Percentiles rank a stretch among this genome's conserved stretches.
Conservation (phyloP, 305 asterid genomes). For the Fraxinus platypoda region DNA sequence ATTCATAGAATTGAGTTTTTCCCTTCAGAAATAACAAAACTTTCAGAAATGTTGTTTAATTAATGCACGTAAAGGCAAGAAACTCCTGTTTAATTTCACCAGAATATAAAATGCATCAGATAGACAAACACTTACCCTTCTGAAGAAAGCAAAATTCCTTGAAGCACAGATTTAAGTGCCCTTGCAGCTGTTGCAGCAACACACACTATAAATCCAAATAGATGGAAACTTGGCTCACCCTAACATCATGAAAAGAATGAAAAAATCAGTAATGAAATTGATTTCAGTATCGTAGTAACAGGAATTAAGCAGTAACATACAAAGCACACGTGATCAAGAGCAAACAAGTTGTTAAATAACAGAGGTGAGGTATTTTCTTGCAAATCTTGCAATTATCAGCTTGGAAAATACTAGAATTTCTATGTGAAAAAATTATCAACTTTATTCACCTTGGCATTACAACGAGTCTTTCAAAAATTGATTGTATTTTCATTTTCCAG, state of each 20-base stretch:
- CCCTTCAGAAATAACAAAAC: not conserved
- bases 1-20: not conserved
- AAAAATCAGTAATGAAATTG: not conserved
- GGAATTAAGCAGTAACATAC: too few species aligned
- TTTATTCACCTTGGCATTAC: not conserved
- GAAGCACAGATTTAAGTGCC: not conserved
- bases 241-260: not conserved
- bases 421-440: not conserved
- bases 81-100: not conserved
- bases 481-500: not conserved
- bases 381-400: not conserved
- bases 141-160: not conserved
- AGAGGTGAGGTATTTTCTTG: not conserved
- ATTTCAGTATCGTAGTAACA: not conserved
- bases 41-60: not conserved
- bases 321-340: not conserved
- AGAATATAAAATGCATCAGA: not conserved
- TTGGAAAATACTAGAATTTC: not conserved
- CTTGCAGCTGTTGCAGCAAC: not conserved
- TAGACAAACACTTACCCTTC: not conserved
- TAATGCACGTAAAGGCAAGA: not conserved
- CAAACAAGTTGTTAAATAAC: not conserved
- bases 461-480: not conserved
- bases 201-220: not conserved
- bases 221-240: not conserved